These are phyloP conservation scores for Colletotrichum eremochloae DNA, from an alignment of 2,329 filamentous ascomycete genomes.

Conservation along the genomic window DNA sequence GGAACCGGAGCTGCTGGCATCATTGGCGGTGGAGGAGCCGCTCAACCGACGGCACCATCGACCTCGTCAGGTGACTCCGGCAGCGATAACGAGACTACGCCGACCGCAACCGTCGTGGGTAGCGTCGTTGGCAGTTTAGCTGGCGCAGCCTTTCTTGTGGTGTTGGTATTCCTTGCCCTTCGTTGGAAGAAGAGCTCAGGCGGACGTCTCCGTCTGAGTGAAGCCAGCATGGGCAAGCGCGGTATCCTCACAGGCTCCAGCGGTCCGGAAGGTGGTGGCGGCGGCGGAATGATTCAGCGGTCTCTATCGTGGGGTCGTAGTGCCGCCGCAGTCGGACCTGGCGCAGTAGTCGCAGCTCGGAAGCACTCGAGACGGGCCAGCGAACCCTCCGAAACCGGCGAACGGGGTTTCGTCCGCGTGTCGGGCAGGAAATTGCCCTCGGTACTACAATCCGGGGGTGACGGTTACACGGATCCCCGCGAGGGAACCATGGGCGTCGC, in stretches of 20 bases:
- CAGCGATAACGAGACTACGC: conserved; percentile 24
- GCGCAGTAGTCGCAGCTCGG: conserved; percentile 36
- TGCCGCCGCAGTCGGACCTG: conserved; percentile 9
- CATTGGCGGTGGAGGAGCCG: conserved; percentile 23
- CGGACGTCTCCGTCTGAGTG: conserved; percentile 59
- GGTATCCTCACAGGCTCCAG: conserved; percentile 48
- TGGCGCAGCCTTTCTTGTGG: conserved; percentile 67
- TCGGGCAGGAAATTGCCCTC: conserved; percentile 75
- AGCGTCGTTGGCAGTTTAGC: conserved; percentile 71
- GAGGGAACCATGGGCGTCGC: conserved; percentile 49
- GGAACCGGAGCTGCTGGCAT: conserved; percentile 20
- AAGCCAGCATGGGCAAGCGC: conserved; percentile 52
- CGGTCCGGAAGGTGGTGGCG: conserved; percentile 42
- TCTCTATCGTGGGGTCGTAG: conserved; percentile 53
- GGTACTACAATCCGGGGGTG: conserved; percentile 72
- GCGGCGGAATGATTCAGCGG: conserved; percentile 61
- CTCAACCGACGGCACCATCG: conserved; percentile 39
- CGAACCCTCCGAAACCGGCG: conserved; percentile 55
- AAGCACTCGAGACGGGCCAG: conserved; percentile 52
- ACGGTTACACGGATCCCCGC: conserved; percentile 70
- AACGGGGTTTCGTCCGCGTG: conserved; percentile 74
- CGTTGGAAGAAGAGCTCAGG: conserved; percentile 67
- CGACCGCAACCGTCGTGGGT: conserved; percentile 59
- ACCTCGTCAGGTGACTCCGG: conserved; percentile 41
- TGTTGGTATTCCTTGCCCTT: conserved; percentile 67